phyloP scores from a whole-genome alignment of 805 yeast species.

The Candida ascalaphidarum region DNA sequence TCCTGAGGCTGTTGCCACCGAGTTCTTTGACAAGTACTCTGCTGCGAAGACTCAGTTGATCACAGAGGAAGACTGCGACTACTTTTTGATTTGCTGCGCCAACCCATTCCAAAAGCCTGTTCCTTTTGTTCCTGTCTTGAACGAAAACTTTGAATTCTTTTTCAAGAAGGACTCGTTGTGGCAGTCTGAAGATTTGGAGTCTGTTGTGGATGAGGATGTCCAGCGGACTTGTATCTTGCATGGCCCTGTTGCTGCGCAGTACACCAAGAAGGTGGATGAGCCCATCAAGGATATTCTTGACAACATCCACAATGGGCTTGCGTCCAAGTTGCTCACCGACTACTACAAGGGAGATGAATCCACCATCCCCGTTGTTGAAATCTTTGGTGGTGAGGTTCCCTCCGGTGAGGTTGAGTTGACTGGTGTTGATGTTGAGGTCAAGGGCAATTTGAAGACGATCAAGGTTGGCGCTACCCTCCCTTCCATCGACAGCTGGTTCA shows the following conservation, averaged over 20 bases:
- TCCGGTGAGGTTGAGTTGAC: conserved; percentile 23
- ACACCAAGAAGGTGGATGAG: conserved; percentile 77
- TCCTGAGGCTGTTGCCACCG: conserved; percentile 55
- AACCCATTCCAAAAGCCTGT: conserved; percentile 92
- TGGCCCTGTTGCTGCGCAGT: conserved; percentile 98
- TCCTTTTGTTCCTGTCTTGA: conserved; percentile 93
- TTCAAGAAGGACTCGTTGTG: conserved; percentile 98
- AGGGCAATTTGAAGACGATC: conserved; percentile 20
- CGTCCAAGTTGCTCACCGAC: conserved; percentile 57
- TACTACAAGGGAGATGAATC: conserved; percentile 64
- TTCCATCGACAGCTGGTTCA: conserved; percentile 55
- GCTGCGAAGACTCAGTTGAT: conserved; percentile 73
- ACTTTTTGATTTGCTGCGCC: conserved; percentile 74
- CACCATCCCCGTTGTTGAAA: conserved; percentile 80
- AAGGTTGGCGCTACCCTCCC: conserved; percentile 23
- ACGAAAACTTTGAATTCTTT: conserved; percentile 89
- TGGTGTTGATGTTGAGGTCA: conserved; percentile 22
- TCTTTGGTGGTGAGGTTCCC: conserved; percentile 66
- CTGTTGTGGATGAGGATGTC: conserved; percentile 93
- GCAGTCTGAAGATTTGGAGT: conserved; percentile 97
- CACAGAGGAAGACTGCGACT: conserved; percentile 93
- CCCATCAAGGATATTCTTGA: conserved; percentile 90
- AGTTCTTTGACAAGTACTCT: conserved; percentile 62
- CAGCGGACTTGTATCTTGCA: conserved; percentile 98
- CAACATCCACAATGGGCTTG: conserved; percentile 84